A percentile compares a stretch with the other conserved stretches of the same genome.
Evolutionary conservation across 2,329 filamentous ascomycete genomes (phyloP).

Genomic region (Fusarium sp.): DNA sequence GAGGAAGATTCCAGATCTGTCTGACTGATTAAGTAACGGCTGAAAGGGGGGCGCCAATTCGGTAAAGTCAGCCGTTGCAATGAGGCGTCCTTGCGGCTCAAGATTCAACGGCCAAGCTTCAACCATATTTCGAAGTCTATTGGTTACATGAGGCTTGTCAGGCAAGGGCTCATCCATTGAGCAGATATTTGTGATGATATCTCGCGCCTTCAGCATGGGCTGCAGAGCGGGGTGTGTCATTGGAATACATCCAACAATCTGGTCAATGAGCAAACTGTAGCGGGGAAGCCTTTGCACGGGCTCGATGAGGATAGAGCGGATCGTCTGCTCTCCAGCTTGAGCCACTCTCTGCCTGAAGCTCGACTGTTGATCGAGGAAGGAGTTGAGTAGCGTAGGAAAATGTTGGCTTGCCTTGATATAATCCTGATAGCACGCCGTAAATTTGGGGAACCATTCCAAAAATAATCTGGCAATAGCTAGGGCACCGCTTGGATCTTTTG

Average conservation of each 20-base stretch:
- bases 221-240: slow-evolving; percentile 87
- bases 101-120: slow-evolving; percentile 80
- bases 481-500: slow-evolving; percentile 81
- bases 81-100: slow-evolving; percentile 79
- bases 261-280: slow-evolving; percentile 96
- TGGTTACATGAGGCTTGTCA: slow-evolving; percentile 79
- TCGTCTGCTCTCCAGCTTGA: slow-evolving; percentile 86
- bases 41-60: slow-evolving; percentile 81
- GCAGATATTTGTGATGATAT: slow-evolving; percentile 96
- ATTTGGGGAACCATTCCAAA: slow-evolving; percentile 91
- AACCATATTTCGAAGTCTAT: slow-evolving; percentile 79
- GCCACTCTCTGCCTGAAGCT: slow-evolving; percentile 85
- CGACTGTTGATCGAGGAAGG: slow-evolving; percentile 82
- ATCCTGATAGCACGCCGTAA: slow-evolving; percentile 89
- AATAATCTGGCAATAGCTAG: slow-evolving; percentile 83
- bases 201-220: slow-evolving; percentile 85
- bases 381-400: slow-evolving; percentile 83
- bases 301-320: slow-evolving; percentile 94
- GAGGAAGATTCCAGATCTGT: slow-evolving; percentile 77
- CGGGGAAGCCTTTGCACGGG: slow-evolving; percentile 93
- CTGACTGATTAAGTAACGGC: slow-evolving; percentile 54
- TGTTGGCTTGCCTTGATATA: slow-evolving; percentile 93
- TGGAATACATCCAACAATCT: slow-evolving; percentile 88
- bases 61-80: slow-evolving; percentile 82
- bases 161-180: slow-evolving; percentile 81